Percentiles rank a stretch among this genome's conserved stretches.
Conservation (phyloP, 345 rosid genomes). For the Bruguiera parviflora region DNA sequence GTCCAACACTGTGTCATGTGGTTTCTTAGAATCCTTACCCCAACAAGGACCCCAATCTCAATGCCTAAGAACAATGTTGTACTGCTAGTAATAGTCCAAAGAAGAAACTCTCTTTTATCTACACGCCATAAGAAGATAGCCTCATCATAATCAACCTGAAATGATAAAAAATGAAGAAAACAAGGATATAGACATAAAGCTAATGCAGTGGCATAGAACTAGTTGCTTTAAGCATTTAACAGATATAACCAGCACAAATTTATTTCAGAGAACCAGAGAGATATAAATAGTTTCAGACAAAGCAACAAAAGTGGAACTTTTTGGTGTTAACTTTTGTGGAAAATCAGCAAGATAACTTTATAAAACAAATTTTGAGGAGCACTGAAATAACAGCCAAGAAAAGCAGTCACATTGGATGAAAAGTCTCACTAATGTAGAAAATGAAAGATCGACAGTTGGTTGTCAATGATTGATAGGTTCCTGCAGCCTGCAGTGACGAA, state of each 20-base stretch:
- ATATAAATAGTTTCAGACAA: not conserved
- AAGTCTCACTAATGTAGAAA: not conserved
- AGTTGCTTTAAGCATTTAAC: not conserved
- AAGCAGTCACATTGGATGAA: not conserved
- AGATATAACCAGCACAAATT: not conserved
- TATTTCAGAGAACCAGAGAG: not conserved
- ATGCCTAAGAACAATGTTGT: conserved; percentile 90
- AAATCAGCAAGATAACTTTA: not conserved
- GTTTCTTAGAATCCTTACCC: conserved; percentile 52
- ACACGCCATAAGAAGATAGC: conserved; percentile 96
- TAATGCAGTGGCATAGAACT: not conserved
- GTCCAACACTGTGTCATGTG: not conserved
- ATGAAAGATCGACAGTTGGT: not conserved
- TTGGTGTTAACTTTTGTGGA: not conserved
- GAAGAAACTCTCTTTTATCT: conserved; percentile 94
- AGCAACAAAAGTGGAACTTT: not conserved
- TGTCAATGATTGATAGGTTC: not conserved
- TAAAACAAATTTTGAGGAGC: not conserved
- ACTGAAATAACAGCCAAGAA: not conserved
- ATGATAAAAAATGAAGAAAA: conserved; percentile 23
- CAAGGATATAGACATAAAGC: not conserved
- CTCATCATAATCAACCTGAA: conserved; percentile 91
- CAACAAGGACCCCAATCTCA: conserved; percentile 96
- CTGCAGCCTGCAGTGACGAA: not conserved
- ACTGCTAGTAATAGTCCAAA: conserved; percentile 78